Evolutionary conservation across 108 stramenopile species (phyloP).

Genomic region (Craspedostauros australis): DNA sequence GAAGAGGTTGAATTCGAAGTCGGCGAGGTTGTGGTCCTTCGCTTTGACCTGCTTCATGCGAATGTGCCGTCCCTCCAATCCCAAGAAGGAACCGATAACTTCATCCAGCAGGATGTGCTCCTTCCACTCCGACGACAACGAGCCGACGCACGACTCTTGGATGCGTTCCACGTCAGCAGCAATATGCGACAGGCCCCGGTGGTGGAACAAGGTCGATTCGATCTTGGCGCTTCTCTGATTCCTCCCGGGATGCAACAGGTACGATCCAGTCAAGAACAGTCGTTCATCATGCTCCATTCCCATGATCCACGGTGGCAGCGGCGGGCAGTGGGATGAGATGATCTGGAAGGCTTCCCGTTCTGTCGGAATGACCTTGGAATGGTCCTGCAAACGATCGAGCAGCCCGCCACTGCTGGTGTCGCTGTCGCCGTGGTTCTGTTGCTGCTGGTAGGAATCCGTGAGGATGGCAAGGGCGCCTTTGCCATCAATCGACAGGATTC

Average conservation of each 20-base stretch:
- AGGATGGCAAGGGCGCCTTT: slow-evolving; percentile 7
- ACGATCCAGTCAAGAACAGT: slow-evolving; percentile 34
- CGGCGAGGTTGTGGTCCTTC: slow-evolving; percentile 1
- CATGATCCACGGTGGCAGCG: slow-evolving; percentile 62
- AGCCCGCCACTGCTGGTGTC: slow-evolving; percentile 30
- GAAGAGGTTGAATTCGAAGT: slow-evolving; percentile 25
- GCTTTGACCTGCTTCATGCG: slow-evolving; percentile 8
- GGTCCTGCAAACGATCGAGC: slow-evolving; percentile 44
- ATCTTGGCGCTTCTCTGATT: slow-evolving; percentile 10
- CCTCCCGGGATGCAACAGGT: slow-evolving; percentile 11
- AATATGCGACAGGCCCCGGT: background rate
- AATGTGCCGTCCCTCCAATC: slow-evolving; percentile 63
- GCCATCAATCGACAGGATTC: slow-evolving; percentile 44
- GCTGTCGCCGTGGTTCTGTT: slow-evolving; percentile 14
- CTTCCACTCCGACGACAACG: slow-evolving; percentile 37
- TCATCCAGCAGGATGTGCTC: slow-evolving; percentile 65
- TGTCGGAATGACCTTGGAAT: slow-evolving; percentile 42
- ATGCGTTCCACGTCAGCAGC: background rate
- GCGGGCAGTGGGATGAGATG: slow-evolving; percentile 32
- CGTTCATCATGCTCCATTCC: slow-evolving; percentile 31
- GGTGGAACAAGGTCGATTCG: background rate
- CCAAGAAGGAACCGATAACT: slow-evolving; percentile 74
- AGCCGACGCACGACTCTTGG: background rate
- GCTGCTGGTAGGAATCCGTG: slow-evolving; percentile 21
- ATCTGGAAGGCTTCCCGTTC: slow-evolving; percentile 57